A percentile compares a stretch with the other conserved stretches of the same genome.
Evolutionary conservation across 805 yeast species (phyloP).

Genomic region (Nakazawaea holstii): DNA sequence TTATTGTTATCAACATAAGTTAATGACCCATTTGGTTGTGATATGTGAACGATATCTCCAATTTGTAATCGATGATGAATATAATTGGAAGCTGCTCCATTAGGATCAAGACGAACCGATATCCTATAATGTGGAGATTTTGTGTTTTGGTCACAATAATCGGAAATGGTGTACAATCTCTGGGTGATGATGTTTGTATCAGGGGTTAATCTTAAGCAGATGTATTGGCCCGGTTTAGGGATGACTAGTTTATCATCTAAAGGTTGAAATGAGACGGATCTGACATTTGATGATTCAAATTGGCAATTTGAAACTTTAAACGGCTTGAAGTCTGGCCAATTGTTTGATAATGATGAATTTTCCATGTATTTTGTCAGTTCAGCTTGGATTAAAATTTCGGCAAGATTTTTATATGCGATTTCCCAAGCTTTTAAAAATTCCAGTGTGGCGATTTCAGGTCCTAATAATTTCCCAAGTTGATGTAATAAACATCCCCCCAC

Average conservation of each 20-base stretch:
- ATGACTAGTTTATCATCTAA: constrained; percentile 26
- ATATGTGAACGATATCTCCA: constrained; percentile 43
- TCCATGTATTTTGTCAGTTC: constrained; percentile 43
- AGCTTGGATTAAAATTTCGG: constrained; percentile 50
- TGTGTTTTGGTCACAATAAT: constrained; percentile 27
- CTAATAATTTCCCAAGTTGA: constrained; percentile 50
- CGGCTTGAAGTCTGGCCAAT: constrained; percentile 57
- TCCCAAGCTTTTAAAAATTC: constrained; percentile 60
- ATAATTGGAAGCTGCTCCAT: constrained; percentile 46
- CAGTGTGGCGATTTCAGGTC: constrained; percentile 51
- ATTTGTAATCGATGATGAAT: constrained; percentile 41
- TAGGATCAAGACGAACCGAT: constrained; percentile 44
- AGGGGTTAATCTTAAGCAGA: constrained; percentile 30
- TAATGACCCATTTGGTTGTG: constrained; percentile 59
- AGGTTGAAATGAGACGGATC: constrained; percentile 46
- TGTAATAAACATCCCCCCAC: constrained; percentile 55
- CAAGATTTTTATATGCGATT: constrained; percentile 59
- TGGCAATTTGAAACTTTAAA: constrained; percentile 39
- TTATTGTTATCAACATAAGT: constrained; percentile 28
- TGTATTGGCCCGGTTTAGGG: constrained; percentile 40
- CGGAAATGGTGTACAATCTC: constrained; percentile 58
- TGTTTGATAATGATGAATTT: constrained; percentile 23
- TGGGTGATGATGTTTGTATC: constrained; percentile 35
- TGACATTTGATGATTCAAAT: constrained; percentile 41
- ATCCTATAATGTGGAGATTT: constrained; percentile 34